Evolutionary conservation across 2,329 filamentous ascomycete species (phyloP).

Genomic region (Cladosporium sp.): DNA sequence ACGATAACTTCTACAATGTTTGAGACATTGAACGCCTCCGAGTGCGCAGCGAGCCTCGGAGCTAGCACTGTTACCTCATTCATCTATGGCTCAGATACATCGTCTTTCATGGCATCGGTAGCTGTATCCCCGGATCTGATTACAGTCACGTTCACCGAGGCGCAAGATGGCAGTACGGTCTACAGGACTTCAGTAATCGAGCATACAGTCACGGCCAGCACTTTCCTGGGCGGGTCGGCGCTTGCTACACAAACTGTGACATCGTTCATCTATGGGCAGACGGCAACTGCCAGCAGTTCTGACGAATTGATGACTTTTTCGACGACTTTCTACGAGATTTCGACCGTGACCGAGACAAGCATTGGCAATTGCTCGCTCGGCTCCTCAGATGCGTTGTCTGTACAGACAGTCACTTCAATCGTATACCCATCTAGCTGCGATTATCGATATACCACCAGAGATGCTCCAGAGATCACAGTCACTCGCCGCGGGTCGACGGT

Average conservation of each 20-base stretch:
- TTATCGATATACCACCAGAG: background rate
- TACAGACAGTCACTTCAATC: background rate
- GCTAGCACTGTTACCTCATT: background rate
- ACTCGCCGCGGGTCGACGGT: background rate
- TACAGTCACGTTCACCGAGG: background rate
- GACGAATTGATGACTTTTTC: background rate
- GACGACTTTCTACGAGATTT: background rate
- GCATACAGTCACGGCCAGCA: background rate
- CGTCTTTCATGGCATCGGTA: background rate
- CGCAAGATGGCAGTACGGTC: background rate
- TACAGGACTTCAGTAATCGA: background rate
- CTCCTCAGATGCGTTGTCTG: background rate
- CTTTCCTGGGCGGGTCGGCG: background rate
- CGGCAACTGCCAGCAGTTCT: background rate
- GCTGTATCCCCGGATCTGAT: background rate
- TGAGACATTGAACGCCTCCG: background rate
- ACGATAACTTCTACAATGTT: background rate
- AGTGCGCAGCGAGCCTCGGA: background rate
- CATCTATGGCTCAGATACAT: background rate
- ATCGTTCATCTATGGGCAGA: background rate
- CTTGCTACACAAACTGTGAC: background rate
- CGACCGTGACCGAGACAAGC: background rate
- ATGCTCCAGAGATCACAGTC: background rate
- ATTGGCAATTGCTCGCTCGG: background rate
- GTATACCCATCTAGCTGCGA: background rate